Evolutionary conservation across 1,284 basidiomycete species (phyloP), one percentile per base, ranked within the genome.

Genomic region (Taiwanofungus camphoratus): DNA sequence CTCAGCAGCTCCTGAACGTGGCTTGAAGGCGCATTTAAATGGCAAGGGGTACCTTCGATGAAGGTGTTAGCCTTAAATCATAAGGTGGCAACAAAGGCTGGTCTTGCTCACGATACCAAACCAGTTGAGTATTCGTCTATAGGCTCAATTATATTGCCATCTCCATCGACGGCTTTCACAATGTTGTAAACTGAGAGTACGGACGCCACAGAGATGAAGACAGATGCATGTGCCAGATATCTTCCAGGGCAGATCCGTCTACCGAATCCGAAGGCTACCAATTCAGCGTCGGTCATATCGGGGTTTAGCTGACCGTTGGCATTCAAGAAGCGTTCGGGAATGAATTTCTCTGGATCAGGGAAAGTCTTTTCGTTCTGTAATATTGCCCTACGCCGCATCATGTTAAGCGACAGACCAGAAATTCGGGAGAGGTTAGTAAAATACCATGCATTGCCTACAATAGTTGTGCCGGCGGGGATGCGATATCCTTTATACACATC

Each of bases 211-310:
- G 62, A 57, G 30, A 71, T 62, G 63, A 65, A 71, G 15, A 70
- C 41, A 13, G 65, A 55, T 2, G 61, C 58, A 26, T 53, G 48
- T 0, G 68, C 69, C 35, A 73, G 56, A 43, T 66, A 57, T 19
- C 61, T 52, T 8, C 69, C 70, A 4, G 69, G 65, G 42, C 70
- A 71, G 21, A 69, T 60, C 55, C 68, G 58, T 49, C 68, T 55
- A 4, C 67, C 68, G 42, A 66, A 70, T 3, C 60, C 59, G 41
- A 57, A 59, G 9, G 55, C 54, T 2, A 65, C 64, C 6, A 50
- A 45, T 59, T 61, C 36, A 46, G 54, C 27, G 58, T 60, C 53
- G 6, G 50, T 50, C 52, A 53, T 49, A 12, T 50, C 43, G 1
- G 49, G 45, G 41, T 67, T 61, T 23, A 65, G 45, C 18, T 54